Conservation (phyloP, 495 filamentous ascomycete genomes). For the Aspergillus homomorphus region DNA sequence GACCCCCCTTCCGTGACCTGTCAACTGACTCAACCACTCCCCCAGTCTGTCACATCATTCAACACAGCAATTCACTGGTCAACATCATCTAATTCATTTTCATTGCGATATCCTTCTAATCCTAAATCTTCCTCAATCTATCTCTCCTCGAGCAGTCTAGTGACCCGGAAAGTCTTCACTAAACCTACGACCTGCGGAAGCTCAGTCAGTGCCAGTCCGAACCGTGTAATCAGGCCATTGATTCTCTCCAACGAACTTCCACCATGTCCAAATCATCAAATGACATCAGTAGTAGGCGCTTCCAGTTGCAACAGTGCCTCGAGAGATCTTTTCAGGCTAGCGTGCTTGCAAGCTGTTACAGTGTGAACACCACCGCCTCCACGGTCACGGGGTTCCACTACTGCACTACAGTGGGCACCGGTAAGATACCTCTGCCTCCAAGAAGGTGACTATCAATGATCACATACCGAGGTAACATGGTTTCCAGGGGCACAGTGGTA, state of each 20-base stretch:
- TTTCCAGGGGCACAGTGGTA: conserved; percentile 82
- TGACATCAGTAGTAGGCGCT: conserved; percentile 70
- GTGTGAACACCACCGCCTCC: conserved; percentile 50
- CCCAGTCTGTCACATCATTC: not conserved
- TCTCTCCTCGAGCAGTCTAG: not conserved
- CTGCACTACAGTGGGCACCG: conserved; percentile 81
- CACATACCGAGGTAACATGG: conserved; percentile 3
- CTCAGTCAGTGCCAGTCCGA: not conserved
- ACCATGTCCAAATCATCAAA: conserved; percentile 58
- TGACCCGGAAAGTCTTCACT: not conserved
- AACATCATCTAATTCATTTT: not conserved
- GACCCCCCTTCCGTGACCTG: not conserved
- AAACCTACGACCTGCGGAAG: not conserved
- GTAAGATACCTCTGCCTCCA: conserved; percentile 39
- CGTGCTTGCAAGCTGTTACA: conserved; percentile 85
- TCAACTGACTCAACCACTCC: too few species aligned
- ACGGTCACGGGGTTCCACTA: conserved; percentile 84
- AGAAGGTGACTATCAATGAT: not conserved
- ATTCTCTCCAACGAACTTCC: conserved; percentile 4
- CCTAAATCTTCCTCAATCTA: too few species aligned
- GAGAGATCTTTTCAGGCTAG: conserved; percentile 53
- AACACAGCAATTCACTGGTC: not conserved
- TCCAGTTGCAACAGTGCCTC: conserved; percentile 54
- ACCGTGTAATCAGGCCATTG: not conserved
- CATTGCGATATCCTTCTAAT: not conserved